Percentiles rank a stretch among this genome's conserved stretches.
phyloP scores from a whole-genome alignment of 352 stramenopile genomes.

The Globisporangium rhizosaccharum region DNA sequence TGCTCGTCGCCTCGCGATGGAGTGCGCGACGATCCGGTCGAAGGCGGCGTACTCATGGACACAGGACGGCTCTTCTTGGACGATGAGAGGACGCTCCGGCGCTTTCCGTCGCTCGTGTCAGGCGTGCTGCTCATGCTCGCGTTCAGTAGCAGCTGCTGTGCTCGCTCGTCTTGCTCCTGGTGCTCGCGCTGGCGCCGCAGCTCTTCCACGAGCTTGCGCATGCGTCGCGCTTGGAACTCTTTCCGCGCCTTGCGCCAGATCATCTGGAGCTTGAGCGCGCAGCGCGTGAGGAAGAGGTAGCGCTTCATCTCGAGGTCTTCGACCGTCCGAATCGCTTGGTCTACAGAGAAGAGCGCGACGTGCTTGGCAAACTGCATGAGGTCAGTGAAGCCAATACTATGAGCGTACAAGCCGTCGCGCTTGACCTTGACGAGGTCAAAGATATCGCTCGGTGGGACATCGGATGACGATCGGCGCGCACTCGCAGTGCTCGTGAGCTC shows the following conservation, averaged over 20 bases:
- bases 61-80: conserved; percentile 11
- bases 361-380: conserved; percentile 67
- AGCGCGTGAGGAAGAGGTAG: conserved; percentile 39
- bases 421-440: conserved; percentile 34
- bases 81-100: conserved; percentile 6
- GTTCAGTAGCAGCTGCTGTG: conserved; percentile 3
- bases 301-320: conserved; percentile 52
- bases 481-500: conserved; percentile 26
- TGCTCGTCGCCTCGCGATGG: conserved; percentile 1
- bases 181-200: conserved; percentile 34
- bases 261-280: conserved; percentile 54
- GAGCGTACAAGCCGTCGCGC: conserved; percentile 14
- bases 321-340: conserved; percentile 52
- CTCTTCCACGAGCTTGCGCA: conserved; percentile 40
- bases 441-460: conserved; percentile 21
- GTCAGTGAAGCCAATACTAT: conserved; percentile 46
- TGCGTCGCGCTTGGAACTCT: conserved; percentile 31
- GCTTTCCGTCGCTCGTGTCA: conserved; percentile 12
- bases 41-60: conserved; percentile 4
- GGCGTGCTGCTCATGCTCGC: conserved; percentile 1
- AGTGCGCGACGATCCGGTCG: neutral
- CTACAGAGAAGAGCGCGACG: conserved; percentile 57
- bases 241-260: conserved; percentile 50
- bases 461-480: conserved; percentile 1
- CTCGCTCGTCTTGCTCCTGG: conserved; percentile 25